Evolutionary conservation across 352 stramenopile genomes (phyloP).

Genomic region (Globisporangium solare): DNA sequence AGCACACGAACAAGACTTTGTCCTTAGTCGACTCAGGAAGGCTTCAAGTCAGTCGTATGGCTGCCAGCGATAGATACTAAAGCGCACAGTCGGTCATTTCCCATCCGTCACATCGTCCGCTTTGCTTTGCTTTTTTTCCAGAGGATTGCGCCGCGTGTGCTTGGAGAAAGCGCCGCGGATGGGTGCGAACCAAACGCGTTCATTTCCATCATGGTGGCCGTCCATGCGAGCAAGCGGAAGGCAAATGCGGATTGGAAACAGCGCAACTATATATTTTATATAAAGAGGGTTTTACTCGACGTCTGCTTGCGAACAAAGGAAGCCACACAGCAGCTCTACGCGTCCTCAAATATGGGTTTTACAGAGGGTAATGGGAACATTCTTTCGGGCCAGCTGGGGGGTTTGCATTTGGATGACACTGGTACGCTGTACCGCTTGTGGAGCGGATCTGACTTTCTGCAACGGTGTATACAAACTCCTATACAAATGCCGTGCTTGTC

Average conservation of each 20-base stretch:
- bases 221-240: not conserved
- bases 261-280: not conserved
- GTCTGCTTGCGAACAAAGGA: not conserved
- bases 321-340: not conserved
- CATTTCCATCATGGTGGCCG: not conserved
- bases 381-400: not conserved
- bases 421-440: not conserved
- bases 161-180: not conserved
- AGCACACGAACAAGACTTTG: not conserved
- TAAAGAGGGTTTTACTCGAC: not conserved
- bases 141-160: too few species aligned
- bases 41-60: too few species aligned
- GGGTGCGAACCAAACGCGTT: not conserved
- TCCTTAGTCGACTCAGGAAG: too few species aligned
- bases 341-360: not conserved
- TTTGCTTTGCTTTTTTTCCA: too few species aligned
- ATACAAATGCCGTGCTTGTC: constrained; percentile 2
- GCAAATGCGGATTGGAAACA: not conserved
- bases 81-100: too few species aligned
- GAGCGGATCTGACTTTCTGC: not conserved
- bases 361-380: not conserved
- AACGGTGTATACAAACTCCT: constrained; percentile 10
- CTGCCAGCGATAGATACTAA: too few species aligned
- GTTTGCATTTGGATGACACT: not conserved
- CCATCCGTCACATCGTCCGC: too few species aligned